A percentile compares a stretch with the other conserved stretches of the same genome.
Evolutionary conservation across 1,139 yeast species (phyloP).

Genomic region (Kurtzmaniella quercitrusa): DNA sequence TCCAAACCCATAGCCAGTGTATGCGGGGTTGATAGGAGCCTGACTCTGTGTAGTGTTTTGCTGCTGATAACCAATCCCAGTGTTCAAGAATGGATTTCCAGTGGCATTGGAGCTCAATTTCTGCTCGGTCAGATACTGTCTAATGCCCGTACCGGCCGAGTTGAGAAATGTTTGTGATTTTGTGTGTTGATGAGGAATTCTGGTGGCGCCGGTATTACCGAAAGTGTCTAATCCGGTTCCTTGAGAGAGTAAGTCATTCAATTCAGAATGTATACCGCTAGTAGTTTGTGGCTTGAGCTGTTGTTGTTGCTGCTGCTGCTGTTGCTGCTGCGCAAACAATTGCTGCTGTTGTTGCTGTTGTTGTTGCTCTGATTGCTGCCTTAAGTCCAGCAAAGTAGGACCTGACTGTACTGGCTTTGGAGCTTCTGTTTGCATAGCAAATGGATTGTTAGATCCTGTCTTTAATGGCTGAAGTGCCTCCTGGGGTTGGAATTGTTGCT

Average conservation of each 20-base stretch:
- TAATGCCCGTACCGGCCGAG: constrained; percentile 83
- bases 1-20: constrained; percentile 94
- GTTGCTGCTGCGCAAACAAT: constrained; percentile 17
- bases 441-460: constrained; percentile 90
- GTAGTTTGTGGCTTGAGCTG: constrained; percentile 25
- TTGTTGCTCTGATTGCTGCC: constrained; percentile 24
- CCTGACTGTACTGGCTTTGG: constrained; percentile 13
- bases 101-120: constrained; percentile 42
- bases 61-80: constrained; percentile 73
- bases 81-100: constrained; percentile 72
- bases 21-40: constrained; percentile 35
- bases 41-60: constrained; percentile 15
- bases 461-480: constrained; percentile 53
- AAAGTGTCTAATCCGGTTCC: constrained; percentile 95
- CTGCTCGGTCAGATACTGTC: constrained; percentile 39
- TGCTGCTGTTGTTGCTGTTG: constrained; percentile 20
- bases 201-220: constrained; percentile 86
- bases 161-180: constrained; percentile 75
- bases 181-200: constrained; percentile 94
- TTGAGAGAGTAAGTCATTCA: constrained; percentile 72
- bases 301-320: constrained; percentile 24
- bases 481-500: constrained; percentile 36
- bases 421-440: constrained; percentile 49
- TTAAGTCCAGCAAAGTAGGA: constrained; percentile 16
- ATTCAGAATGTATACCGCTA: constrained; percentile 51